These are phyloP conservation scores for Talaromyces sp. DNA, from an alignment of 2,329 filamentous ascomycete species.

Conservation along the genomic window DNA sequence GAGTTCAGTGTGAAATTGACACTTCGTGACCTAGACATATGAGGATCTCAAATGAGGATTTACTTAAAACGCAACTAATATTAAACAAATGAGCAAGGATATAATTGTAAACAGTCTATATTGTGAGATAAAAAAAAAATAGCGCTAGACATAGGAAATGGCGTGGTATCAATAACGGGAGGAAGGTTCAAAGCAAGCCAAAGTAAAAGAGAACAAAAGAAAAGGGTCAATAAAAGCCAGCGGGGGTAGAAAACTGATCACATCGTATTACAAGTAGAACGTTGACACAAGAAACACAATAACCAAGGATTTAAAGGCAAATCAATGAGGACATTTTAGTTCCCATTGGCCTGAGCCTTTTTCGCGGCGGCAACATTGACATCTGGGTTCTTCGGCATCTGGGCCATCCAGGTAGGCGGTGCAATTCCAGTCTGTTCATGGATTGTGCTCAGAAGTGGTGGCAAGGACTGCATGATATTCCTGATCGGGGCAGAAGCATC, in stretches of 20 bases:
- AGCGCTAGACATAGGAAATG: neutral
- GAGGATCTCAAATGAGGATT: neutral
- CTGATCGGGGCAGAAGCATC: constrained; percentile 62
- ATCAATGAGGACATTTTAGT: neutral
- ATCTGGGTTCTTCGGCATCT: constrained; percentile 38
- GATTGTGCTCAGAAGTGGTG: constrained; percentile 77
- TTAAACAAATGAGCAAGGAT: neutral
- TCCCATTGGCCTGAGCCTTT: constrained; percentile 5
- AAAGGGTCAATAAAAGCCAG: neutral
- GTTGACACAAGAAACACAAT: neutral
- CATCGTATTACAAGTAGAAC: neutral
- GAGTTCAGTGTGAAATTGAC: neutral
- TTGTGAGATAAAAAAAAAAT: neutral
- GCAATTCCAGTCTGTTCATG: constrained; percentile 83
- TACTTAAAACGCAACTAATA: neutral
- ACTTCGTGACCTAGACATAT: neutral
- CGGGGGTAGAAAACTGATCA: neutral
- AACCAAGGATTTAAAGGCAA: neutral
- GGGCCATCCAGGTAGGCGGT: constrained; percentile 66
- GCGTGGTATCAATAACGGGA: neutral
- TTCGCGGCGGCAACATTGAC: neutral
- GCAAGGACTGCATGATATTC: constrained; percentile 79
- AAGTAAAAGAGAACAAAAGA: neutral
- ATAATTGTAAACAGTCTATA: neutral
- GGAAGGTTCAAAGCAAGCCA: neutral